Conservation (phyloP, 176 grass and related monocot genomes). For the Calamus simplicifolius region DNA sequence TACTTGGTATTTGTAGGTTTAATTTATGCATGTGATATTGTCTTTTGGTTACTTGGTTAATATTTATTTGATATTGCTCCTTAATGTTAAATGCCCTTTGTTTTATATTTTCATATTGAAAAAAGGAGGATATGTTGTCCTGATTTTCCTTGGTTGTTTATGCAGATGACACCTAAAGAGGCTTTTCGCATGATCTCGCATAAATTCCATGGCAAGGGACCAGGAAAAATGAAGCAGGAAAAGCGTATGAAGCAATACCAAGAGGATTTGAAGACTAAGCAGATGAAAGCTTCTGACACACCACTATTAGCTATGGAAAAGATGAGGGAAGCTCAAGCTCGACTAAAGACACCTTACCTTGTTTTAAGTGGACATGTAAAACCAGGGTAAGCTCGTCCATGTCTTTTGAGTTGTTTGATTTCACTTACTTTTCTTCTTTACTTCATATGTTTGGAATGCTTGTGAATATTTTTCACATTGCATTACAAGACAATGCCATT, state of each 20-base stretch:
- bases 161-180: conserved; percentile 84
- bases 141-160: neutral
- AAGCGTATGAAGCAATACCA: conserved; percentile 72
- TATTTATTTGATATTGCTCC: too few species aligned
- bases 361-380: conserved; percentile 78
- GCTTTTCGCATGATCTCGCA: conserved; percentile 79
- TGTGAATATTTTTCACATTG: neutral
- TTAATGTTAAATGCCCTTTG: too few species aligned
- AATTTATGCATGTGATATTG: conserved; percentile 1
- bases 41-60: neutral
- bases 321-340: conserved; percentile 84
- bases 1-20: neutral
- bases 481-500: too few species aligned
- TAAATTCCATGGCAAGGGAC: conserved; percentile 93
- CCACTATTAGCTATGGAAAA: conserved; percentile 70
- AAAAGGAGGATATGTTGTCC: too few species aligned
- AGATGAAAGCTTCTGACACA: conserved; percentile 78
- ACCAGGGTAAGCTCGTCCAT: conserved; percentile 42
- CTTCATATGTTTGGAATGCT: neutral
- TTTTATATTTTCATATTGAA: too few species aligned
- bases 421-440: neutral
- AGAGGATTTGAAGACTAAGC: conserved; percentile 75
- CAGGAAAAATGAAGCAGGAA: conserved; percentile 87
- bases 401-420: neutral
- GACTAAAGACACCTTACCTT: conserved; percentile 65